Base-by-base conservation (phyloP, 192 early-diverging fungal species). In the Mortierella claussenii region DNA sequence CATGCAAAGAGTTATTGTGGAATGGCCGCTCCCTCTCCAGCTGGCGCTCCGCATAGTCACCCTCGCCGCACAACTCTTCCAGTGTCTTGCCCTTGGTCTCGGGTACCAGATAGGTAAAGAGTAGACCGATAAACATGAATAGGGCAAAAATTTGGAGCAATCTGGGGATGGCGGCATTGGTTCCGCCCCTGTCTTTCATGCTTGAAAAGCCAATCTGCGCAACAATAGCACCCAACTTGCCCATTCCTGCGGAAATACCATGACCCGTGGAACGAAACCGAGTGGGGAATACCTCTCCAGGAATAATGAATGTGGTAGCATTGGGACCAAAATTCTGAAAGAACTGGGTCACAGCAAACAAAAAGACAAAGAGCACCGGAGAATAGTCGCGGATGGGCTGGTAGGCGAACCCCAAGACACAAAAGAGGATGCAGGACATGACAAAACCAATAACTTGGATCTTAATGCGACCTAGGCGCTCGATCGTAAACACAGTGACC, bases 281-380 rank as follows among this genome's bases (percentile, higher is more conserved):
- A 2, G 89, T 90, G 2, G 87, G 88, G 79, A 87, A 91, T 11
- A 84, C 82, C 37, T 90, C 89, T 42, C 80, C 85, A 18, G 89
- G 88, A 34, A 90, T 88, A 36, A 91, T 82, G 37, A 91, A 91
- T 0, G 88, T 91, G 0, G 95, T 97, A 24, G 87, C 81, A 79
- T 98, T 98, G 47, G 97, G 96, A 3, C 95, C 96, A 84, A 94
- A 97, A 85, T 97, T 94, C 82, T 92, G 92, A 85, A 95, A 91
- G 75, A 93, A 83, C 55, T 90, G 83, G 1, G 89, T 87, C 17
- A 85, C 65, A 1, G 88, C 87, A 56, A 87, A 91, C 23, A 93
- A 67, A 6, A 90, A 83, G 40, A 91, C 84, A 65, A 91, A 91
- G 2, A 82, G 80, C 18, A 69, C 82, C 0, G 78, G 63, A 0